Base-by-base conservation (phyloP, 192 early-diverging fungal genomes). In the Podila horticola region DNA sequence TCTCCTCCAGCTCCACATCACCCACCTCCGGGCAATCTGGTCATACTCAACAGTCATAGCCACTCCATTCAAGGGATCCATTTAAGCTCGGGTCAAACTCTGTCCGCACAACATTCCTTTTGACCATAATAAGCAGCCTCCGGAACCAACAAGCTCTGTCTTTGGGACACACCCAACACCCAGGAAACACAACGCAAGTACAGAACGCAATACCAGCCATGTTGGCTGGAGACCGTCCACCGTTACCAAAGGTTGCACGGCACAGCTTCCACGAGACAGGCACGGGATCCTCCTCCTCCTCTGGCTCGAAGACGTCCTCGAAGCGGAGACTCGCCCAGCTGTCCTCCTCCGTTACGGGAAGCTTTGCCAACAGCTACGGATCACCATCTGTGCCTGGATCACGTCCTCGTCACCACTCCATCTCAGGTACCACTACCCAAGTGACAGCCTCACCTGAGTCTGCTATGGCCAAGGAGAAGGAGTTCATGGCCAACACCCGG, bases 401-500 rank as follows among this genome's bases (percentile, higher is more conserved):
- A 13, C 68, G 65, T 38, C 29, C 63, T 7, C 62, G 63, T 13
- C 75, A 63, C 57, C 69, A 69, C 26, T 72, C 75, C 19, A 12
- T 63, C 28, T 72, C 75, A 49, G 57, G 51, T 29, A 28, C 52
- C 19, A 11, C 66, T 4, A 60, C 67, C 34, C 28, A 51, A 24
- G 11, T 26, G 22, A 41, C 31, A 15, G 34, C 61, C 17, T 68
- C 75, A 2, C 66, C 75, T 2, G 75, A 79, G 26, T 58, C 63
- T 5, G 20, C 67, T 22, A 15, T 49, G 4, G 45, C 75, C 38
- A 81, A 81, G 45, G 77, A 81, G 49, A 81, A 81, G 45, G 77
- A 81, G 50, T 81, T 81, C 17, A 81, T 81, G 77, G 71, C 77
- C 59, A 81, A 81, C 55, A 66, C 71, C 6, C 61, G 77, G 10